Base-by-base conservation (phyloP, 208 protist species). In the Acanthamoeba triangularis region DNA sequence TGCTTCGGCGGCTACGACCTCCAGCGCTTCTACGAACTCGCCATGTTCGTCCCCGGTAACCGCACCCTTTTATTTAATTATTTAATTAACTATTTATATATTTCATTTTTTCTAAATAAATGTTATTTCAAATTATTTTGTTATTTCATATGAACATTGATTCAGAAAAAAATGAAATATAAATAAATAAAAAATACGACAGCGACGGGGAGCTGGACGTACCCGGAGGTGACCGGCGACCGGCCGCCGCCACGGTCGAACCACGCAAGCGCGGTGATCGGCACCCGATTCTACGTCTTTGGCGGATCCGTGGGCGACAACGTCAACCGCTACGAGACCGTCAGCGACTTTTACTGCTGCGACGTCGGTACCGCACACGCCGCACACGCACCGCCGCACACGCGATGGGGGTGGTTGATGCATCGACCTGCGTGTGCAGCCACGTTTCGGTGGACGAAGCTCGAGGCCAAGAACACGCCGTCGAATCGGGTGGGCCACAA, bases 301-400 rank as follows among this genome's bases (percentile, higher is more conserved):
- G 90, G 90, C 44, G 90, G 90, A 28, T 94, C 90, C 7, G 65
- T 94, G 3, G 90, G 90, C 47, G 90, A 94, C 90, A 94, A 94
- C 54, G 28, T 94, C 28, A 94, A 94, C 49, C 37, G 67, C 10
- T 94, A 94, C 35, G 63, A 94, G 54, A 94, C 67, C 49, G 54
- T 94, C 30, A 80, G 61, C 49, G 90, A 94, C 69, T 94, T 94
- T 82, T 94, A 94, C 65, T 94, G 65, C 47, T 94, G 59, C 33
- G 67, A 94, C 16, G 30, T 80, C 11, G 90, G 90, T 94, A 82
- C 41, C 8, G 23, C 63, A 8, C 10, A 41, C 37, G 3, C 37
- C 37, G 37, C 37, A 41, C 37, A 41, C 37, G n/a, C n/a, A 41
- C 59, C 59, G 2, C 59, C 25, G 63, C 28, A 20, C 8, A 25